These are phyloP conservation scores for Eucalyptus curtisii DNA, from an alignment of 345 rosid species.

Conservation along the genomic window DNA sequence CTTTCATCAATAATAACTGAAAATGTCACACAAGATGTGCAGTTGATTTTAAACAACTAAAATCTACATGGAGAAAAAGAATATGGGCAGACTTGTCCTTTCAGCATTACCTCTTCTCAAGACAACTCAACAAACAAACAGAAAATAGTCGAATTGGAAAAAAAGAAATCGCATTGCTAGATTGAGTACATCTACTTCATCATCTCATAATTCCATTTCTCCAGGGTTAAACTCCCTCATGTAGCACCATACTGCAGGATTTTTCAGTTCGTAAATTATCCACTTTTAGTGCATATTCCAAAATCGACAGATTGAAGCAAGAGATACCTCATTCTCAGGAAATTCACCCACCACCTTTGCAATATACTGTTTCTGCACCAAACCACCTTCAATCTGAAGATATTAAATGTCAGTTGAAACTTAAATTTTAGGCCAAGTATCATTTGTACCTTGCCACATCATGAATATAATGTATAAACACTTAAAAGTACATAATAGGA, in stretches of 20 bases:
- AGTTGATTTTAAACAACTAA: background rate
- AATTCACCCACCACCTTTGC: conserved; percentile 73
- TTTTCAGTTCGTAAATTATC: background rate
- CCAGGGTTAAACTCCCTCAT: background rate
- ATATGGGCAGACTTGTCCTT: background rate
- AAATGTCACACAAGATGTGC: background rate
- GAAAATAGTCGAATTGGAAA: background rate
- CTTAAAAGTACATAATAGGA: background rate
- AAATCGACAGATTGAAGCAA: background rate
- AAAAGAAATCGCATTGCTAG: background rate
- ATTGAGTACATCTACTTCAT: background rate
- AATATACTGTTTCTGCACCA: conserved; percentile 59
- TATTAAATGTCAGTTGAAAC: background rate
- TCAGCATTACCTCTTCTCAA: background rate
- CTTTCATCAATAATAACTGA: background rate
- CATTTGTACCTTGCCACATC: background rate
- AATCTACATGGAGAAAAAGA: background rate
- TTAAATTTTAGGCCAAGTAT: background rate
- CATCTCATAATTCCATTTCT: background rate
- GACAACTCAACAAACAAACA: background rate
- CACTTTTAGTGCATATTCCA: background rate
- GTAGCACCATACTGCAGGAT: background rate
- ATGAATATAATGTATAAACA: background rate
- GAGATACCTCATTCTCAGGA: conserved; percentile 71
- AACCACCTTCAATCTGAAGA: conserved; percentile 73